A percentile compares a stretch with the other conserved stretches of the same genome.
Conservation (phyloP, 2,329 filamentous ascomycete species). For the Penicillium sp. region DNA sequence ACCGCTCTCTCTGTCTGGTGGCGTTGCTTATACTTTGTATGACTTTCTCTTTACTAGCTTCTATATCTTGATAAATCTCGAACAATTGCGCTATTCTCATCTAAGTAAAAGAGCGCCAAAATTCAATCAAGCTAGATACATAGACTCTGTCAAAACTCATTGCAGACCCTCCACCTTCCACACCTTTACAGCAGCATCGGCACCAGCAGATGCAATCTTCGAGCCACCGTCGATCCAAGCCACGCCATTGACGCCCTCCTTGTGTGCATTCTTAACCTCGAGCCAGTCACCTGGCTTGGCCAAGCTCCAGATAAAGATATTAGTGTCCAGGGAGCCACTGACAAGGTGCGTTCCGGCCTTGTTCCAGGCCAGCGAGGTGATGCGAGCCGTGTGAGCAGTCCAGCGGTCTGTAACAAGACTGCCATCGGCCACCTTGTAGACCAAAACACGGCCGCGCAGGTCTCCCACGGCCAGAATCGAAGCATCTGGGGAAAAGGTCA, state of each 20-base stretch:
- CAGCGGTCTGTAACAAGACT: conserved; percentile 77
- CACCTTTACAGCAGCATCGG: conserved; percentile 87
- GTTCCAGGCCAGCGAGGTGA: conserved; percentile 76
- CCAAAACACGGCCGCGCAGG: conserved; percentile 81
- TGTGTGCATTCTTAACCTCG: conserved; percentile 86
- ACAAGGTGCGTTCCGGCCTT: conserved; percentile 73
- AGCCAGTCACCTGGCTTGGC: conserved; percentile 79
- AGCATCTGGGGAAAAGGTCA: conserved; percentile 83
- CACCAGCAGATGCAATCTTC: conserved; percentile 77
- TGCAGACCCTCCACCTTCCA: conserved; percentile 68
- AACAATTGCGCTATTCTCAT: background rate
- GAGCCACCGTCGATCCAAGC: conserved; percentile 69
- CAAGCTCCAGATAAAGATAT: conserved; percentile 90
- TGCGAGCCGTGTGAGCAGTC: conserved; percentile 69
- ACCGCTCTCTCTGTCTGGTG: conserved; percentile 1
- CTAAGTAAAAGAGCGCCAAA: background rate
- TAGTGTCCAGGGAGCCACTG: conserved; percentile 86
- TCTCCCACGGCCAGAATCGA: conserved; percentile 79
- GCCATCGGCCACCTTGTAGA: conserved; percentile 69
- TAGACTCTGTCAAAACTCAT: conserved; percentile 18
- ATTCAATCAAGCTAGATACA: background rate
- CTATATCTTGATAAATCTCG: background rate
- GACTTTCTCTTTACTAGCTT: background rate
- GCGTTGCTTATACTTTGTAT: background rate
- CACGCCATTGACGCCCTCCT: conserved; percentile 90